Conservation (phyloP, 2,329 filamentous ascomycete species). For the Penicillium sp. region DNA sequence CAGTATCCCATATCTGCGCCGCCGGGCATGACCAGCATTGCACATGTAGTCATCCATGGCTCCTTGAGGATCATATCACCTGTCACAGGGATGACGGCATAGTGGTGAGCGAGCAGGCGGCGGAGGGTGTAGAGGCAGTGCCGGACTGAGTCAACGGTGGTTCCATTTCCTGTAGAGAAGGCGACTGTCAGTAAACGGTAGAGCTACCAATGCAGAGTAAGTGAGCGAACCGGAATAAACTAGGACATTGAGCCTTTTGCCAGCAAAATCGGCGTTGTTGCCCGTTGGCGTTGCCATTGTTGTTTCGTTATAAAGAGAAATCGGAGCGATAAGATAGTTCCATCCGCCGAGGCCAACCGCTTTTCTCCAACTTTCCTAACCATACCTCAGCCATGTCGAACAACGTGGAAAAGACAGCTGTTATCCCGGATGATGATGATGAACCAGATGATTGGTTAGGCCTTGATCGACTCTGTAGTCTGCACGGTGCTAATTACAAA, state of each 20-base stretch:
- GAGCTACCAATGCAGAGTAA: conserved; percentile 23
- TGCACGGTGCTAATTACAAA: conserved; percentile 18
- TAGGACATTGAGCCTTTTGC: conserved; percentile 79
- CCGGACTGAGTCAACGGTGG: conserved; percentile 81
- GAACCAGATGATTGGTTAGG: conserved; percentile 92
- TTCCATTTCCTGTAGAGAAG: conserved; percentile 66
- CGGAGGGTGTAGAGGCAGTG: conserved; percentile 86
- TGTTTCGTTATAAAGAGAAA: conserved; percentile 11
- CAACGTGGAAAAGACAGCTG: conserved; percentile 48
- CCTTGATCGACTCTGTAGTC: conserved; percentile 4
- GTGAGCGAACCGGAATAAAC: conserved; percentile 75
- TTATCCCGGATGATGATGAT: conserved; percentile 62
- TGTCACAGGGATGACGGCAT: conserved; percentile 84
- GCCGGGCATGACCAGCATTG: conserved; percentile 85
- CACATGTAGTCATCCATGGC: conserved; percentile 84
- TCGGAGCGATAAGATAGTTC: conserved; percentile 23
- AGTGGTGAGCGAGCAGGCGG: conserved; percentile 80
- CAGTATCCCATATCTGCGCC: conserved; percentile 94
- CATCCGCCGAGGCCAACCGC: conserved; percentile 20
- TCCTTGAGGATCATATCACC: conserved; percentile 80
- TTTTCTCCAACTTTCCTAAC: conserved; percentile 2
- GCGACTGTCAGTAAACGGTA: conserved; percentile 30
- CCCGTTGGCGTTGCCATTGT: conserved; percentile 34
- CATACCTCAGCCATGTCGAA: conserved; percentile 53
- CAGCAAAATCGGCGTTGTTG: conserved; percentile 51